Evolutionary conservation across 2,329 filamentous ascomycete genomes (phyloP).

Genomic region (Xylaria sp.): DNA sequence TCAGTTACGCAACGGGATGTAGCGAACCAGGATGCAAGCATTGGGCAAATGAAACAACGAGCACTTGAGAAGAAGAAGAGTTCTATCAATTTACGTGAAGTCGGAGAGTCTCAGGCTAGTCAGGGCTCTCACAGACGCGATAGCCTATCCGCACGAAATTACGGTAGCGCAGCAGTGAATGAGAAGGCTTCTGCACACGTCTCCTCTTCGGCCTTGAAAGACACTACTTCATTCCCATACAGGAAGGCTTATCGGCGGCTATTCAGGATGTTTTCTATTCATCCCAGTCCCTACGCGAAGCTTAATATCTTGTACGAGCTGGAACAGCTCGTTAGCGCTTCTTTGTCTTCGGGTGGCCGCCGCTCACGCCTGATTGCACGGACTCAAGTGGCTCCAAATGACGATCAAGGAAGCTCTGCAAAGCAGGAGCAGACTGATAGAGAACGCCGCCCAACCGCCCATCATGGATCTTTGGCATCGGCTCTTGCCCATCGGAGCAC

Average conservation of each 20-base stretch:
- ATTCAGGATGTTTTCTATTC: slow-evolving; percentile 86
- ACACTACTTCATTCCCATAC: slow-evolving; percentile 76
- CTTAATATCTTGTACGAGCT: slow-evolving; percentile 85
- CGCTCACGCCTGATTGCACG: slow-evolving; percentile 52
- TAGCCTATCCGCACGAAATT: slow-evolving; percentile 53
- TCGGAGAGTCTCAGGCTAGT: slow-evolving; percentile 55
- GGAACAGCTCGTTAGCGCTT: slow-evolving; percentile 82
- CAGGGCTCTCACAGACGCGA: slow-evolving; percentile 55
- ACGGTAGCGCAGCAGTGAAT: slow-evolving; percentile 56
- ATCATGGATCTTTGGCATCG: slow-evolving; percentile 54
- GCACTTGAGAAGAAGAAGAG: slow-evolving; percentile 74
- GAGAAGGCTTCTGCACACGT: slow-evolving; percentile 53
- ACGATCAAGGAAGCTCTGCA: slow-evolving; percentile 49
- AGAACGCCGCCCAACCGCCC: slow-evolving; percentile 71
- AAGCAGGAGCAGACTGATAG: slow-evolving; percentile 74
- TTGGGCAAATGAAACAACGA: slow-evolving; percentile 60
- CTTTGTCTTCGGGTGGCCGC: slow-evolving; percentile 68
- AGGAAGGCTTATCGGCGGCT: slow-evolving; percentile 81
- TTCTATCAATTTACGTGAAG: slow-evolving; percentile 70
- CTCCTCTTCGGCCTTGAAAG: slow-evolving; percentile 46
- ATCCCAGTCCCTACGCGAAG: slow-evolving; percentile 88
- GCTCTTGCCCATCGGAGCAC: slow-evolving; percentile 50
- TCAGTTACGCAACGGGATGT: slow-evolving; percentile 56
- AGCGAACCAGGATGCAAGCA: slow-evolving; percentile 56
- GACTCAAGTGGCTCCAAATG: slow-evolving; percentile 53